phyloP scores from a whole-genome alignment of 208 protist genomes.

The Trypanosoma avium region DNA sequence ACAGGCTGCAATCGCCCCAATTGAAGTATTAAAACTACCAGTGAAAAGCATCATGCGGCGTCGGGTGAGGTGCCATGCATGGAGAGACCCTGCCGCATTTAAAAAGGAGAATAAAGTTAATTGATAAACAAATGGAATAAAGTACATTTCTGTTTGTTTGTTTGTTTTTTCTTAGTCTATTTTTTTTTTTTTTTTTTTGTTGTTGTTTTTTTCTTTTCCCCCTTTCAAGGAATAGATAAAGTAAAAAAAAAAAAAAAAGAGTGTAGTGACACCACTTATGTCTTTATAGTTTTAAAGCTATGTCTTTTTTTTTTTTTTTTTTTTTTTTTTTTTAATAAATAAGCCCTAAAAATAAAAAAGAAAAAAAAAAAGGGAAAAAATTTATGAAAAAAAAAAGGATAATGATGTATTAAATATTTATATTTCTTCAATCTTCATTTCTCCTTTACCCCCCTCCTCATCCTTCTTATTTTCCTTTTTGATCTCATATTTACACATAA shows the following conservation, averaged over 20 bases:
- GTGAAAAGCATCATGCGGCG: slow-evolving; percentile 70
- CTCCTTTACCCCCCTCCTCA: too few species aligned
- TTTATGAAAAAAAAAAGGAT: neutral
- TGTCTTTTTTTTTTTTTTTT: neutral
- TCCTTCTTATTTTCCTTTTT: too few species aligned
- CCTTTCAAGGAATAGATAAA: slow-evolving; percentile 10
- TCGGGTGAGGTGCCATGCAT: slow-evolving; percentile 58
- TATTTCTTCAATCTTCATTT: too few species aligned
- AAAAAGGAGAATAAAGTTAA: slow-evolving; percentile 52
- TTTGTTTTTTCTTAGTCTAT: too few species aligned
- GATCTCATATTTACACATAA: neutral
- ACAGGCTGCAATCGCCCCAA: slow-evolving; percentile 41
- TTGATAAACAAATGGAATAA: slow-evolving; percentile 54
- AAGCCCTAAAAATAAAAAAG: neutral
- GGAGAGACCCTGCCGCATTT: slow-evolving; percentile 57
- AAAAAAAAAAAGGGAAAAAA: slow-evolving; percentile 15
- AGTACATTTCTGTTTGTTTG: too few species aligned
- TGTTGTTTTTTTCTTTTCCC: neutral
- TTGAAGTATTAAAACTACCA: slow-evolving; percentile 63
- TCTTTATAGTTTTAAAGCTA: neutral
- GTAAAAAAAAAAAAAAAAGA: neutral
- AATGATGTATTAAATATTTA: too few species aligned
- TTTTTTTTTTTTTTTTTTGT: neutral
- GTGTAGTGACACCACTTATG: neutral
- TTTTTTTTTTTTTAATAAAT: neutral